Conservation (phyloP, 139 green algal species). For the Chlorella sorokiniana region DNA sequence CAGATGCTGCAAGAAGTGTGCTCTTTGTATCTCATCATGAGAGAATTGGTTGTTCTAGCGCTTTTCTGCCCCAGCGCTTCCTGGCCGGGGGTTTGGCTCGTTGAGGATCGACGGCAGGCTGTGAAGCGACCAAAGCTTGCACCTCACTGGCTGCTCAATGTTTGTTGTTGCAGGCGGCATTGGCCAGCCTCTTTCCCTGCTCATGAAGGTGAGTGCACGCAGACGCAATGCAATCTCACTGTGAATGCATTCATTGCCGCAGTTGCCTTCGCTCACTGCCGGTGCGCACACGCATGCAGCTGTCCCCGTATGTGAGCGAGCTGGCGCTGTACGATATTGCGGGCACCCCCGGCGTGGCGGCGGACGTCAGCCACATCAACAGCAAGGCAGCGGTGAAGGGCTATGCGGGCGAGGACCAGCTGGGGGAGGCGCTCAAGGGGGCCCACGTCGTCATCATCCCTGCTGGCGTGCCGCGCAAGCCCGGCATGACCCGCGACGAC, state of each 20-base stretch:
- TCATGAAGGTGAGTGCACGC: conserved; percentile 87
- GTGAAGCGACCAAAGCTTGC: too few relatives aligned
- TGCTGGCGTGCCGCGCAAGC: conserved; percentile 96
- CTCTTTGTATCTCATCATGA: too few relatives aligned
- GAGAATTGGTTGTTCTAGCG: background rate
- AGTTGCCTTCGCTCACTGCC: background rate
- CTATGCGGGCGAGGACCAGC: conserved; percentile 68
- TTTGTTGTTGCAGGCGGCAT: conserved; percentile 72
- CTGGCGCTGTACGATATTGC: conserved; percentile 89
- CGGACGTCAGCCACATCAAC: conserved; percentile 97
- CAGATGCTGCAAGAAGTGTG: background rate
- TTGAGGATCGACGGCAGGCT: too few relatives aligned
- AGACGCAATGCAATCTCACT: background rate
- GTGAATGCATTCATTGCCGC: background rate
- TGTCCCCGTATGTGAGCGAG: conserved; percentile 77
- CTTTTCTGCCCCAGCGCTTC: background rate
- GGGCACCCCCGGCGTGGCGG: conserved; percentile 89
- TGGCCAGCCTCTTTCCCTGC: conserved; percentile 87
- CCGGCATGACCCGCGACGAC: conserved; percentile 99
- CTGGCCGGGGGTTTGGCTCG: too few relatives aligned
- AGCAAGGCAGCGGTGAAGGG: conserved; percentile 82
- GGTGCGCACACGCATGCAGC: conserved; percentile 44
- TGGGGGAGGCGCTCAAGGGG: conserved; percentile 74
- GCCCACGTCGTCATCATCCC: conserved; percentile 89
- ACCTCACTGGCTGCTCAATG: too few relatives aligned